Evolutionary conservation across 2,329 filamentous ascomycete genomes (phyloP).

Genomic region (Phialocephala subalpina): DNA sequence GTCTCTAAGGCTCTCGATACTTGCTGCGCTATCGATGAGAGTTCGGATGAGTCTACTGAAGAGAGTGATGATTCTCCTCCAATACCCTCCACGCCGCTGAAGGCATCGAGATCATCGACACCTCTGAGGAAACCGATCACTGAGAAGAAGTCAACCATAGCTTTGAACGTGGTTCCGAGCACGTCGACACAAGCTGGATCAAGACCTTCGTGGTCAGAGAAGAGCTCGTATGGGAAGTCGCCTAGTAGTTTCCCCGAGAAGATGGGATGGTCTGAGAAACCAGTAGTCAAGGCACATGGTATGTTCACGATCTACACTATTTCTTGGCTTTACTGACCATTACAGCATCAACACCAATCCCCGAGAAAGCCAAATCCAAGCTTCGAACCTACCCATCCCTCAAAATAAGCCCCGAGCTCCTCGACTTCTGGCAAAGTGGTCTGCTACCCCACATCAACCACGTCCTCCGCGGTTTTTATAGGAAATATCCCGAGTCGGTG

Average conservation of each 20-base stretch:
- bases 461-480: constrained; percentile 74
- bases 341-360: constrained; percentile 29
- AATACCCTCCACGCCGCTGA: constrained; percentile 30
- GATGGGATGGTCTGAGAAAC: constrained; percentile 37
- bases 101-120: constrained; percentile 32
- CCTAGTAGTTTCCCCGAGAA: constrained; percentile 29
- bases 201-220: constrained; percentile 36
- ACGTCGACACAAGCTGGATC: constrained; percentile 23
- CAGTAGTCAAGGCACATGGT: constrained; percentile 30
- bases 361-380: constrained; percentile 48
- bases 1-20: constrained; percentile 58
- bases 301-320: background rate
- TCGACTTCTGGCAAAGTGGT: constrained; percentile 76
- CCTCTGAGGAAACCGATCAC: constrained; percentile 31
- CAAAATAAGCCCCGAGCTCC: constrained; percentile 62
- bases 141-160: constrained; percentile 27
- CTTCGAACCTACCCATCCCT: constrained; percentile 68
- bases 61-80: constrained; percentile 56
- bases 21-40: constrained; percentile 67
- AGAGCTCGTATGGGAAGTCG: constrained; percentile 30
- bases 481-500: constrained; percentile 77
- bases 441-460: constrained; percentile 78
- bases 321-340: constrained; percentile 22
- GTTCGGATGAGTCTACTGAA: constrained; percentile 61
- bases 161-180: constrained; percentile 24